Percentiles rank a stretch among this genome's conserved stretches.
Conservation (phyloP, 768 basidiomycete genomes). For the Ephemerocybe angulata region DNA sequence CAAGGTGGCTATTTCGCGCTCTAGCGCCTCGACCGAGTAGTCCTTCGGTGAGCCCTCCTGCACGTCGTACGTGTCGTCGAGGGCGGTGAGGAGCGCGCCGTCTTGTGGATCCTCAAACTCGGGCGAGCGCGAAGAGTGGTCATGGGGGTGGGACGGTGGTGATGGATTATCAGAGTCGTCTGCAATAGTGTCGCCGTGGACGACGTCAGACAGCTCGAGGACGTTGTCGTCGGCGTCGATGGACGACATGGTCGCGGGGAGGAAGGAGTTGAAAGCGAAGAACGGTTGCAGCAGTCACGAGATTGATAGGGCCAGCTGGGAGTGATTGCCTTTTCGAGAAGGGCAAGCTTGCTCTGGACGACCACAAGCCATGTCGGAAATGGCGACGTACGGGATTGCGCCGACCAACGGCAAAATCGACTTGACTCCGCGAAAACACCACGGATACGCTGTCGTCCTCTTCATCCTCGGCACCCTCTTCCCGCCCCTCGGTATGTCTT, state of each 20-base stretch:
- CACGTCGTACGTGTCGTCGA: conserved; percentile 35
- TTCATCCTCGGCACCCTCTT: conserved; percentile 89
- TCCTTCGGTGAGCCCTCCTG: conserved; percentile 39
- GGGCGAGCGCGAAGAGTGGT: conserved; percentile 26
- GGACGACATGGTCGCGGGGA: conserved; percentile 12
- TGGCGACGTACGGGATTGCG: conserved; percentile 32
- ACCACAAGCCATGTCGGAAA: conserved; percentile 20
- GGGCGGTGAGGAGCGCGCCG: conserved; percentile 34
- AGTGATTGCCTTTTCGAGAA: conserved; percentile 12
- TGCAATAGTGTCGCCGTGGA: conserved; percentile 72
- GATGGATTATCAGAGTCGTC: conserved; percentile 44
- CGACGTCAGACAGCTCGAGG: conserved; percentile 78
- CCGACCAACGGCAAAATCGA: conserved; percentile 43
- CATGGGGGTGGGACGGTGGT: conserved; percentile 23
- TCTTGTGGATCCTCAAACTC: conserved; percentile 33
- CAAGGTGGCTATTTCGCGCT: conserved; percentile 72
- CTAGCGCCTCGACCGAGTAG: conserved; percentile 69
- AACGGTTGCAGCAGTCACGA: conserved; percentile 5
- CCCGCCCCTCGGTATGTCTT: conserved; percentile 75
- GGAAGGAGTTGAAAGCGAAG: not conserved
- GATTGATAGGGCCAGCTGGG: not conserved
- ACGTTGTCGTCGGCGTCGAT: conserved; percentile 61
- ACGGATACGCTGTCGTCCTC: conserved; percentile 77
- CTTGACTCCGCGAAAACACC: conserved; percentile 66
- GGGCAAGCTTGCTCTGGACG: conserved; percentile 1